Base-by-base conservation (phyloP, 1,139 yeast species). In the Schizosaccharomyces versatilis region DNA sequence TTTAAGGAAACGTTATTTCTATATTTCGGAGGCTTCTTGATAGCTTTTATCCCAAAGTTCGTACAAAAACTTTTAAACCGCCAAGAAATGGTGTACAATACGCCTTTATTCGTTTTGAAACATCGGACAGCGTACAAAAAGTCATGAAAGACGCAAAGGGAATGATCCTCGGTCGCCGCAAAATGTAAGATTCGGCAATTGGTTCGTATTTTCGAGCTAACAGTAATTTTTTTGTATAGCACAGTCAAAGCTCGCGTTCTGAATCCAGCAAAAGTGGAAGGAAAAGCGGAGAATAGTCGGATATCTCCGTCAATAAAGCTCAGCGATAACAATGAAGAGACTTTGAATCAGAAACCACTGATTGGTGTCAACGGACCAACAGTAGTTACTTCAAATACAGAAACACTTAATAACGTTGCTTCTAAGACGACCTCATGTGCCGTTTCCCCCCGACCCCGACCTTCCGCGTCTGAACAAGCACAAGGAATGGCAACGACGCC, bases 51-150 rank as follows among this genome's bases (percentile, higher is more conserved):
- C 49, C 49, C 1, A 44, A 24, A 32, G 49, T 19, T 19, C 19
- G 32, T 19, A 6, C 49, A 32, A 44, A 44, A 32, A 19, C 36
- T 12, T 44, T 44, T 44, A 44, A 44, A 32, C 49, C 49, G 7
- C 49, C 49, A 24, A 44, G 38, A 24, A 44, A 44, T 24, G 49
- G 49, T 19, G 49, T 44, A 2, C 49, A 44, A 44, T 44, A 44
- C 8, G 49, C 38, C 1, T 44, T 44, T n/a, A 12, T 44, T 6
- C 36, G 38, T 19, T 44, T 44, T n/a, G 19, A 14, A 8, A 44
- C 9, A 8, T 15, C 36, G 1, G 49, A 44, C n/a, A 17, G 49
- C 36, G 38, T 44, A 10, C 38, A 44, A 12, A 36, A 17, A 8
- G 49, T 44, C 32, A 32, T 44, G 12, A 44, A 44, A 36, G 49